Evolutionary conservation across 495 filamentous ascomycete genomes (phyloP), one percentile per base, ranked within the genome.

Genomic region (Usnea hakonensis): DNA sequence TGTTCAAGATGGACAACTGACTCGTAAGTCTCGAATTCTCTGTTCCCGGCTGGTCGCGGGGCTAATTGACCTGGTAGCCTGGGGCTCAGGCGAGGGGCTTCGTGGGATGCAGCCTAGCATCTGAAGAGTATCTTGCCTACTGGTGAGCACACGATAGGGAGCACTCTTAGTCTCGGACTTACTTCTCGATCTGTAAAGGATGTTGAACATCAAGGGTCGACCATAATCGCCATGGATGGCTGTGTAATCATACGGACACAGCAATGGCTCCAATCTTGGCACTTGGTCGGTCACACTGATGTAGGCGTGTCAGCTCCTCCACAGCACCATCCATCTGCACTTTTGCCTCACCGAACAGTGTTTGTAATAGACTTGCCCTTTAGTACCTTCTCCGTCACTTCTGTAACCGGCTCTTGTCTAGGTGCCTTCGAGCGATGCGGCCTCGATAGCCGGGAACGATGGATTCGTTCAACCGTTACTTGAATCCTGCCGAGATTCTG

Each of bases 61-160:
- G 10, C 17, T 28, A 11, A 16, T 61, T 1, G 50, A 19, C 9
- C 48, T 13, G 14, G 19, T 30, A 5, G 28, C 33, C 4, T 33
- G 19, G 16, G 56, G 56, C 13, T 56, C 55, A 19, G 67, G 67
- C 13, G 67, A 64, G 5, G 68, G 67, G 35, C 58, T 44, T 40
- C 61, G 61, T 26, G 68, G 68, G 21, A 70, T 69, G 33, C 67
- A 68, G 28, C 68, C 68, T 5, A 70, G 41, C 35, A 57, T 65
- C 43, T 70, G 68, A 21, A 70, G 60, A 40, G 61, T 61, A 14
- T 58, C 68, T 70, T 19, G 26, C 0, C 13, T 3, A 0, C 11
- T 21, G 5, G 7, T 57, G 5, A 46, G 21, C 11, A n/a, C 0
- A 30, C 0, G 3, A 38, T 6, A 13, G 16, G 17, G 17, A 3